Percentiles rank a stretch among this genome's conserved stretches.
Evolutionary conservation across 2,329 filamentous ascomycete genomes (phyloP).

Genomic region (Cytospora schulzeri): DNA sequence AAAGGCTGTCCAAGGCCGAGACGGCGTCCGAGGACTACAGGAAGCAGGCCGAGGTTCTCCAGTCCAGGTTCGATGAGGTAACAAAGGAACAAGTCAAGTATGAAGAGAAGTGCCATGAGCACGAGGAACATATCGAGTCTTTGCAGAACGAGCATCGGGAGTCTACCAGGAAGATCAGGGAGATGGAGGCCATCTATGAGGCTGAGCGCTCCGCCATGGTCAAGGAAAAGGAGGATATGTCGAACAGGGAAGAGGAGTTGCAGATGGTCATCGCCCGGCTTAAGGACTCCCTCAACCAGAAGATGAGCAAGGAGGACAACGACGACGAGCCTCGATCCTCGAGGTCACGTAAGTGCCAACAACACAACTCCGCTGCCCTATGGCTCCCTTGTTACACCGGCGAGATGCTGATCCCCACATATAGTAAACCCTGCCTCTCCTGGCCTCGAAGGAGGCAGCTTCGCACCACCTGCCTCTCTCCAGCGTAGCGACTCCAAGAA

Average conservation of each 20-base stretch:
- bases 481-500: conserved; percentile 87
- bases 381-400: neutral
- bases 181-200: conserved; percentile 92
- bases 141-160: conserved; percentile 86
- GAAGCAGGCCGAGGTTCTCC: conserved; percentile 83
- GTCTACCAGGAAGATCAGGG: conserved; percentile 77
- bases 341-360: conserved; percentile 54
- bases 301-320: conserved; percentile 61
- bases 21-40: conserved; percentile 74
- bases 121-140: conserved; percentile 78
- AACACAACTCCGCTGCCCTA: neutral
- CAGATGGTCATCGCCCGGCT: conserved; percentile 86
- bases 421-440: conserved; percentile 60
- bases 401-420: conserved; percentile 11
- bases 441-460: conserved; percentile 73
- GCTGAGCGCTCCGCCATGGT: conserved; percentile 83
- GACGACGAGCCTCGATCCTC: conserved; percentile 61
- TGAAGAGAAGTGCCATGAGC: conserved; percentile 86
- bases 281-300: conserved; percentile 84
- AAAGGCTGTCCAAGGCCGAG: conserved; percentile 80
- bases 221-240: conserved; percentile 89
- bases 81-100: conserved; percentile 80
- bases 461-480: conserved; percentile 82
- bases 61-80: conserved; percentile 83
- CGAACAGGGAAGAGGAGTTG: conserved; percentile 84